phyloP scores from a whole-genome alignment of 768 basidiomycete species.

The Collybia nuda region DNA sequence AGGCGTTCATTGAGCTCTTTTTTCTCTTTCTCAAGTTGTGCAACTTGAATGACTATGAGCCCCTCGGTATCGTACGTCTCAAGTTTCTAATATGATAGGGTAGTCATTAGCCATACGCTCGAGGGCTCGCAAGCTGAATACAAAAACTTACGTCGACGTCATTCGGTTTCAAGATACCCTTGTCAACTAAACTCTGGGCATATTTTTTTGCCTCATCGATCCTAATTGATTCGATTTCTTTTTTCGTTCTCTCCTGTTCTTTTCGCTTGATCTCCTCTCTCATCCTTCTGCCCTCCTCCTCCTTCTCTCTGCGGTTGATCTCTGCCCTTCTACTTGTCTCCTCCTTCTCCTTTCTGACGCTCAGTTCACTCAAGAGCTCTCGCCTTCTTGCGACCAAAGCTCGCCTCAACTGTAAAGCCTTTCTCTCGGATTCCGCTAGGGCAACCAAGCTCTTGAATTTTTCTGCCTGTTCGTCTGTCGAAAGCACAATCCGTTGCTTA shows the following conservation, averaged over 20 bases:
- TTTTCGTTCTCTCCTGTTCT: conserved; percentile 63
- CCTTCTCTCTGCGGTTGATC: conserved; percentile 59
- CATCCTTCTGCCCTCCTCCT: conserved; percentile 60
- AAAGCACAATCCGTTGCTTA: conserved; percentile 38
- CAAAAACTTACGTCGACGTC: conserved; percentile 60
- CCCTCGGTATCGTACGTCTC: conserved; percentile 83
- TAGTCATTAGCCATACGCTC: background rate
- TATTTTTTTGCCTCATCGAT: conserved; percentile 88
- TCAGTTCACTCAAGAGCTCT: conserved; percentile 82
- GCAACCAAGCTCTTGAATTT: conserved; percentile 60
- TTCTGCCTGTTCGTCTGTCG: conserved; percentile 57
- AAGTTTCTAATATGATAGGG: conserved; percentile 53
- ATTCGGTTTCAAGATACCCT: conserved; percentile 61
- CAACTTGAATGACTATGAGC: conserved; percentile 87
- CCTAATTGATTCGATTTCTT: conserved; percentile 78
- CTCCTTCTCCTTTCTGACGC: conserved; percentile 85
- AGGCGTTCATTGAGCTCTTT: conserved; percentile 80
- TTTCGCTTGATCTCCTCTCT: conserved; percentile 64
- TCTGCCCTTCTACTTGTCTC: conserved; percentile 81
- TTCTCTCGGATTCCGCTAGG: conserved; percentile 72
- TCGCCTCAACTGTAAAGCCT: conserved; percentile 73
- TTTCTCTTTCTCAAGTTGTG: conserved; percentile 97
- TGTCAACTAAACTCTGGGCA: conserved; percentile 78
- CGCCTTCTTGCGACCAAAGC: conserved; percentile 82
- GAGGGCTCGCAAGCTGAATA: too few relatives aligned